Conservation (phyloP, 306 rosid genomes). For the Dryas octopetala region DNA sequence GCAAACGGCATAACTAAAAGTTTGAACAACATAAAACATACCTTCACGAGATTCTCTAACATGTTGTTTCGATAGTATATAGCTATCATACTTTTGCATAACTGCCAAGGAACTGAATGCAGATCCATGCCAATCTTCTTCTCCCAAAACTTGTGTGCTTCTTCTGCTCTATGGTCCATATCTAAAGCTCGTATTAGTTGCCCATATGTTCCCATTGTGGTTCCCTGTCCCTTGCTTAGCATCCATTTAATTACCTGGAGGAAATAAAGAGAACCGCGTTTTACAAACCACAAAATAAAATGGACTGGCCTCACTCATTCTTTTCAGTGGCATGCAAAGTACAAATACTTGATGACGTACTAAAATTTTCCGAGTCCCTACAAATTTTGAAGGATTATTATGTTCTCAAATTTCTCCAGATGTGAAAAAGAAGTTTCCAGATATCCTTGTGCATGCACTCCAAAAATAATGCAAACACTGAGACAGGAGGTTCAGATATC, state of each 20-base stretch:
- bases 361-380: neutral
- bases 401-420: neutral
- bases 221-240: slow-evolving; percentile 97
- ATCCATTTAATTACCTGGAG: slow-evolving; percentile 89
- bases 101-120: slow-evolving; percentile 93
- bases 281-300: neutral
- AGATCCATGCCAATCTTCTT: slow-evolving; percentile 69
- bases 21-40: slow-evolving; percentile 26
- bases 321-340: neutral
- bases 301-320: neutral
- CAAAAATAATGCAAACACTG: neutral
- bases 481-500: neutral
- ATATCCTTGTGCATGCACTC: neutral
- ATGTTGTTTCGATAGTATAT: slow-evolving; percentile 75
- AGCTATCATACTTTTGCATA: slow-evolving; percentile 79
- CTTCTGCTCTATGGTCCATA: slow-evolving; percentile 86
- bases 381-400: neutral
- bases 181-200: slow-evolving; percentile 79
- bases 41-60: slow-evolving; percentile 65
- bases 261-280: slow-evolving; percentile 5
- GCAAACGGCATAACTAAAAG: neutral
- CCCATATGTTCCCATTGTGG: slow-evolving; percentile 74
- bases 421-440: neutral
- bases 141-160: slow-evolving; percentile 88
- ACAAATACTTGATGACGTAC: neutral